phyloP scores from a whole-genome alignment of 768 basidiomycete species.

The Omphalotus guepiniiformis region DNA sequence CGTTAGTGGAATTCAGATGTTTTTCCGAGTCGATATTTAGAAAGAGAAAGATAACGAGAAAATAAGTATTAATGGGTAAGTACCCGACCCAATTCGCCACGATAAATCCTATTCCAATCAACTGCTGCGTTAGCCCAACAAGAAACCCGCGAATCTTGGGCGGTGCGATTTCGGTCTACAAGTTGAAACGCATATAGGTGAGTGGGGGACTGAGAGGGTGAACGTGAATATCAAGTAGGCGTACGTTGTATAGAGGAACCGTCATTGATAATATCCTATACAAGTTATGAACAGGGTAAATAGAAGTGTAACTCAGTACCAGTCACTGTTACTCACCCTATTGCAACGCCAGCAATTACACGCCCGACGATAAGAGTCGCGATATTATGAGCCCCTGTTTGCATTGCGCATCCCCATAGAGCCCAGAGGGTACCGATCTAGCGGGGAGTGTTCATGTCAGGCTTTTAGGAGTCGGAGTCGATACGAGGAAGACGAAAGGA shows the following conservation, averaged over 20 bases:
- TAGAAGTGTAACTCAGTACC: neutral
- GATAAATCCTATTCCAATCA: slow-evolving; percentile 60
- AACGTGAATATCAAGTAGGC: slow-evolving; percentile 9
- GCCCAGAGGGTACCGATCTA: slow-evolving; percentile 46
- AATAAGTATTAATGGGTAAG: too few species aligned
- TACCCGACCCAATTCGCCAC: slow-evolving; percentile 63
- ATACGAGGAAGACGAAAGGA: too few species aligned
- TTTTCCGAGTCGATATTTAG: neutral
- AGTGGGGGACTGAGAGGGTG: neutral
- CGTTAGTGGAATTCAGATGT: too few species aligned
- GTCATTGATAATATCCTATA: slow-evolving; percentile 48
- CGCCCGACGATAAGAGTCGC: slow-evolving; percentile 51
- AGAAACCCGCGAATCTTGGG: slow-evolving; percentile 60
- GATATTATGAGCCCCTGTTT: slow-evolving; percentile 55
- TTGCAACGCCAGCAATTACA: slow-evolving; percentile 52
- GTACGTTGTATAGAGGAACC: slow-evolving; percentile 50
- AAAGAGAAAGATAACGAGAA: neutral
- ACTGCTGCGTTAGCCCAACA: slow-evolving; percentile 60
- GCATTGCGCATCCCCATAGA: slow-evolving; percentile 57
- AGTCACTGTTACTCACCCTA: slow-evolving; percentile 35
- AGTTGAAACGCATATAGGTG: neutral
- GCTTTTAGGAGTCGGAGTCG: neutral
- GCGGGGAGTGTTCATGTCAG: neutral
- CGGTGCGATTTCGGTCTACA: slow-evolving; percentile 59
- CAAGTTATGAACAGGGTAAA: too few species aligned